Percentiles rank a stretch among this genome's conserved stretches.
phyloP scores from a whole-genome alignment of 208 protist genomes.

The Leishmania aethiopica region DNA sequence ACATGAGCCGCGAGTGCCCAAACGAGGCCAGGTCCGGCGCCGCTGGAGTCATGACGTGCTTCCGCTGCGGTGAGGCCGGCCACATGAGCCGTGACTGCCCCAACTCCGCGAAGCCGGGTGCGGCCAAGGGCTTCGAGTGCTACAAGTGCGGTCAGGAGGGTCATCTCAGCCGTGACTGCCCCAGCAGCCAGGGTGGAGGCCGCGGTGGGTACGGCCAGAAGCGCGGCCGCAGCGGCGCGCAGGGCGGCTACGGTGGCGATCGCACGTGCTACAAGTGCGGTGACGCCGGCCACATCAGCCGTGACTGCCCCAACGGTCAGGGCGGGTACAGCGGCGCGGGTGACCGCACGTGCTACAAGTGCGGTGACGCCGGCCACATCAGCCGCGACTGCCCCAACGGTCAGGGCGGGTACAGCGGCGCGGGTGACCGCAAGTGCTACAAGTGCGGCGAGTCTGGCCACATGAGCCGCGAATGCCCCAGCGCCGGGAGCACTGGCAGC shows the following conservation, averaged over 20 bases:
- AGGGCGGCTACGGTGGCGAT: slow-evolving; percentile 60
- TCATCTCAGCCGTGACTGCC: slow-evolving; percentile 84
- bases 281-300: slow-evolving; percentile 72
- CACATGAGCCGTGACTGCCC: slow-evolving; percentile 91
- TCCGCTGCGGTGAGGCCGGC: slow-evolving; percentile 72
- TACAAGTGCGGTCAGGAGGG: slow-evolving; percentile 76
- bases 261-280: slow-evolving; percentile 89
- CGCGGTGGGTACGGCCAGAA: slow-evolving; percentile 60
- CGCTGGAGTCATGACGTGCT: slow-evolving; percentile 71
- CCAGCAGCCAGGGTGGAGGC: slow-evolving; percentile 39
- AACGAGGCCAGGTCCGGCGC: slow-evolving; percentile 40
- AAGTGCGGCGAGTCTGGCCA: slow-evolving; percentile 86
- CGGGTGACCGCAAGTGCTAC: slow-evolving; percentile 75
- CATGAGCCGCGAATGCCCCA: slow-evolving; percentile 86
- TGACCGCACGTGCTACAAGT: slow-evolving; percentile 79
- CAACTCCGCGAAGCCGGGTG: slow-evolving; percentile 52
- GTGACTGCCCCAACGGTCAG: slow-evolving; percentile 78
- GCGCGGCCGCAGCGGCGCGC: slow-evolving; percentile 58
- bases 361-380: slow-evolving; percentile 76
- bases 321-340: slow-evolving; percentile 45
- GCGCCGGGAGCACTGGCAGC: slow-evolving; percentile 34
- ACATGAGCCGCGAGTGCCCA: slow-evolving; percentile 72
- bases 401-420: slow-evolving; percentile 19
- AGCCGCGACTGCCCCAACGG: slow-evolving; percentile 83
- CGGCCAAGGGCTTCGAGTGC: slow-evolving; percentile 59